phyloP scores from a whole-genome alignment of 495 filamentous ascomycete species.

The Neohortaea acidophila region DNA sequence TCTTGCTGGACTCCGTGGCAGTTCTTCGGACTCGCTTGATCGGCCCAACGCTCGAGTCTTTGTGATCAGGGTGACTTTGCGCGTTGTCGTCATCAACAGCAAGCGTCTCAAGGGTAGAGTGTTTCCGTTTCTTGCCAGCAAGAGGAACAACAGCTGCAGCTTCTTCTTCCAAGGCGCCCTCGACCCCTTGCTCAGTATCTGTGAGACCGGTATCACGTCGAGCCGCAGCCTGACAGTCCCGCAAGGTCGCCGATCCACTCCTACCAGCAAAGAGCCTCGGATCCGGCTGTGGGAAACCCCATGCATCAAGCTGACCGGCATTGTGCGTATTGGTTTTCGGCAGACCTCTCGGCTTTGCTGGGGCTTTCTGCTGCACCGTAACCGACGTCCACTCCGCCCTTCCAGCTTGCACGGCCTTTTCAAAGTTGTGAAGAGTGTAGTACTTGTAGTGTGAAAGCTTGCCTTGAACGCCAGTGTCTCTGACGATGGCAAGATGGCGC shows the following conservation, averaged over 20 bases:
- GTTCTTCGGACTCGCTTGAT: too few species aligned
- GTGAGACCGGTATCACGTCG: too few species aligned
- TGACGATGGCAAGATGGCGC: slow-evolving; percentile 45
- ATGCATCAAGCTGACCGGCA: slow-evolving; percentile 33
- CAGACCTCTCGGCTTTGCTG: neutral
- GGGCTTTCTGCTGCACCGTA: neutral
- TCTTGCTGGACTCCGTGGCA: too few species aligned
- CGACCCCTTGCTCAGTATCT: too few species aligned
- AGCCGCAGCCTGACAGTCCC: neutral
- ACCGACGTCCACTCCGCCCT: slow-evolving; percentile 32
- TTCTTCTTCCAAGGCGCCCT: too few species aligned
- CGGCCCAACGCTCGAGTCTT: too few species aligned
- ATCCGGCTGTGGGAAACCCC: slow-evolving; percentile 35
- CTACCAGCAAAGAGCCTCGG: slow-evolving; percentile 25
- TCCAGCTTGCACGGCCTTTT: slow-evolving; percentile 41
- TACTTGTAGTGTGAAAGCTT: slow-evolving; percentile 44
- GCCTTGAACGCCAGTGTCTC: slow-evolving; percentile 40
- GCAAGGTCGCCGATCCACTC: slow-evolving; percentile 33
- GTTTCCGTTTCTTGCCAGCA: too few species aligned
- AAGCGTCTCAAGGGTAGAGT: too few species aligned
- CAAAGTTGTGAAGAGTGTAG: slow-evolving; percentile 41
- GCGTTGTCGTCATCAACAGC: too few species aligned
- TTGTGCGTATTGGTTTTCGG: too few species aligned
- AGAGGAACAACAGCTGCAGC: too few species aligned
- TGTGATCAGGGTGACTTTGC: too few species aligned